A percentile compares a stretch with the other conserved stretches of the same genome.
Conservation (phyloP, 176 grass and related monocot genomes). For the Carex cristatella region DNA sequence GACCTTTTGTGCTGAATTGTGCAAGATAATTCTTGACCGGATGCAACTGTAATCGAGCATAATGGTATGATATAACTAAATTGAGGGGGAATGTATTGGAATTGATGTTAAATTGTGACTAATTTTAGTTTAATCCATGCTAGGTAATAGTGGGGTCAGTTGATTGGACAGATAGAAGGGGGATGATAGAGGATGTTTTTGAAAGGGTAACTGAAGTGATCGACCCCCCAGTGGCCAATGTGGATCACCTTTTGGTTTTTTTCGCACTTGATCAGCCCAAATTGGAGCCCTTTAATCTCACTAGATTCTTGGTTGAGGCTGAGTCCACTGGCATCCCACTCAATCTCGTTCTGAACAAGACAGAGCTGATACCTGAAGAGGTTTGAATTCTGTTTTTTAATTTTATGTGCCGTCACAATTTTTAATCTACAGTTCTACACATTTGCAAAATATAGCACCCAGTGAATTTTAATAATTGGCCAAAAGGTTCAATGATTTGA, state of each 20-base stretch:
- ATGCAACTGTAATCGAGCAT: background rate
- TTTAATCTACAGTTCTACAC: background rate
- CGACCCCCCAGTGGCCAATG: constrained; percentile 81
- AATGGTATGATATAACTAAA: background rate
- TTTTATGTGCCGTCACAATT: background rate
- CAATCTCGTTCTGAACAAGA: constrained; percentile 72
- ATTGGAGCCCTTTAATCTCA: constrained; percentile 72
- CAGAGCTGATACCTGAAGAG: constrained; percentile 67
- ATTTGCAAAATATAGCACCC: background rate
- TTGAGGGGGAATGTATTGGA: background rate
- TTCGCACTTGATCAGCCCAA: constrained; percentile 74
- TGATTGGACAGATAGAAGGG: constrained; percentile 68
- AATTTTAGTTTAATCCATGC: background rate
- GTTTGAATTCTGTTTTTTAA: constrained; percentile 19
- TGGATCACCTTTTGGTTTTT: constrained; percentile 63
- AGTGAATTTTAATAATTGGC: background rate
- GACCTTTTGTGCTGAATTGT: background rate
- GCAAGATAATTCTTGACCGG: background rate
- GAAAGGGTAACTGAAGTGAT: constrained; percentile 52
- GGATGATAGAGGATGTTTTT: constrained; percentile 86
- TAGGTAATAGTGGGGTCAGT: constrained; percentile 57
- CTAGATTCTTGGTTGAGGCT: constrained; percentile 87
- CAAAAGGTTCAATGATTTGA: background rate
- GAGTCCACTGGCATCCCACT: constrained; percentile 64
- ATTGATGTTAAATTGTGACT: background rate